Base-by-base conservation (phyloP, 495 filamentous ascomycete genomes). In the Aspergillus taichungensis region DNA sequence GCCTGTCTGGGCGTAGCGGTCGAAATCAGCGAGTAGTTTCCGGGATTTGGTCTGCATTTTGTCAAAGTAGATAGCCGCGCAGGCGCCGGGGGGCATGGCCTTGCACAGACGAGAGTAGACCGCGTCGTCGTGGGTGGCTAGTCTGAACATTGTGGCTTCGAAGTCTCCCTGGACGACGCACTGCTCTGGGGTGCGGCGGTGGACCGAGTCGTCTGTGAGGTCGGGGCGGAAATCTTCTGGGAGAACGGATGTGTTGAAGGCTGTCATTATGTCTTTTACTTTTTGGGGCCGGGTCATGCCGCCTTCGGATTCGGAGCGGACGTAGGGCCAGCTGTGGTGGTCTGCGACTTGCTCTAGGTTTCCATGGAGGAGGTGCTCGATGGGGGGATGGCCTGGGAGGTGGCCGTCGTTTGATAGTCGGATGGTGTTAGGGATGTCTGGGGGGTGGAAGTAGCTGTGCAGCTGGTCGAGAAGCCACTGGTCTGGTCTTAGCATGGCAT, bases 131-230 rank as follows among this genome's bases (percentile, higher is more conserved):
- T 69, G 63, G 5, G 75, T 62, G 6, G 72, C 72, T 0, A 77
- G 64, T 6, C 68, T 60, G 54, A 75, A 76, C 35, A 75, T 62
- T 1, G 74, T 78, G 12, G 66, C 66, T 42, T 69, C 67, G n/a
- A 76, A 62, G 41, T 73, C 69, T 3, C 66, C 67, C 44, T 71
- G 72, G 8, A 74, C 65, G 11, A 73, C 64, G 47, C 69, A 67
- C 34, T 71, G 61, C 50, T 73, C 69, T 13, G 64, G 54, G 14
- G 63, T 66, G 8, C 59, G 53, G 5, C 50, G 27, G 13, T 55
- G 43, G 14, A 49, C 42, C 0, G 46, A 45, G 6, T 60, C 57
- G 35, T 67, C 65, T 34, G 56, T 52, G 9, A 72, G 51, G 35
- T 75, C 66, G 12, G 35, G 59, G 6, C 66, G 63, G 49, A 68